Evolutionary conservation across 768 basidiomycete species (phyloP), one percentile per base, ranked within the genome.

Genomic region (Austroboletus festivus): DNA sequence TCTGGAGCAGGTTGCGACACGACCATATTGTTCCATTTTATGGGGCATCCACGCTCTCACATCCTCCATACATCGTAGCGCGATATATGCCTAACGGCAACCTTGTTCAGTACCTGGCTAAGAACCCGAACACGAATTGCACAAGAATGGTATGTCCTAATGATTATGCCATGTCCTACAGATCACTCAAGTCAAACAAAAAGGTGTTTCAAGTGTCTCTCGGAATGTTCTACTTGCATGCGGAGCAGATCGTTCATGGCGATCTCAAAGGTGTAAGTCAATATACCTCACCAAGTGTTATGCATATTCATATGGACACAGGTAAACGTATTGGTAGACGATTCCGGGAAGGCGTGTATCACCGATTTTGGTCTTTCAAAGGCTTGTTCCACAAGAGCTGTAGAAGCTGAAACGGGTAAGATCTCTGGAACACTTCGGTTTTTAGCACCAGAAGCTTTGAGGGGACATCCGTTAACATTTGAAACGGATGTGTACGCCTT

Each of bases 321-420:
- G 70, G 55, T 57, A 2, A 71, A 69, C 37, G 58, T 71, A 8
- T 51, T 71, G 5, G 57, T 71, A 24, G 59, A 65, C 33, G 68
- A 69, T 52, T 41, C 53, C 5, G 54, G 54, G 12, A 58, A 67
- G 19, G 68, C 65, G 5, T 52, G 63, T 38, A 53, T 71, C 22
- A 56, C 67, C 18, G 65, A 71, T 42, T 71, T 71, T 44, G 70
- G 70, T 18, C 53, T 71, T 9, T 60, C 68, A 0, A 56, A 58
- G n/a, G 52, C 66, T 16, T 45, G 56, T 11, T 55, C 58, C 34
- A 30, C 48, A 0, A 44, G 48, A 3, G 52, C 58, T 4, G 42
- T 43, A 4, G 58, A 54, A 6, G 54, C 55, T 16, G 55, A 53
- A 15, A 57, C 56, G 2, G 55, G 52, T 20, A 49, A 43, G 13